Base-by-base conservation (phyloP, 2,329 filamentous ascomycete species). In the Chalaropsis ovoidea region DNA sequence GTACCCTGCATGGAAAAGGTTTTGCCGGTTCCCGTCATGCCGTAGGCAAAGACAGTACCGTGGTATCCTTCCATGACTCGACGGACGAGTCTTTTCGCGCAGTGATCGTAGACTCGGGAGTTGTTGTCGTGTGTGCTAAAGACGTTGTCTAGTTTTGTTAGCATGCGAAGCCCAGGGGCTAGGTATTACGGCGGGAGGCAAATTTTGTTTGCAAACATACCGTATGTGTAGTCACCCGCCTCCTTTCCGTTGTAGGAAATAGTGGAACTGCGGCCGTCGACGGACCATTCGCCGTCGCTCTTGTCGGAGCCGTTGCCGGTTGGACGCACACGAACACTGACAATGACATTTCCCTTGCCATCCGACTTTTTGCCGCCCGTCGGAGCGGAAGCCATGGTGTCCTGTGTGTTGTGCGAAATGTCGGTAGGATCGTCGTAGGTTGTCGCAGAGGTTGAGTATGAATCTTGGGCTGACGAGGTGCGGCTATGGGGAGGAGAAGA, bases 1-100 rank as follows among this genome's bases (percentile, higher is more conserved):
- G 94, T 99, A 71, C 94, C 94, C 78, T 99, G 94, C 94, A 99
- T 99, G 47, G 93, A 97, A 75, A 97, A 99, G 0, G 94, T 99
- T 78, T 99, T 99, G 70, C 94, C 94, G 0, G 94, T 97, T 68
- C 94, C 94, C 97, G 94, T 99, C 92, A 97, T 97, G 73, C 94
- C 94, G 74, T 99, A 99, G 19, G 93, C 93, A 74, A 99, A 97
- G 27, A 99, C 94, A 0, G 94, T 99, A 67, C 93, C 94, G 72
- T 97, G 93, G 74, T 97, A 99, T 52, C 94, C 94, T 78, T 99
- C 94, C 94, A 99, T 99, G 62, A 99, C 94, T 71, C 94, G 83
- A 70, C 94, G 88, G 60, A 99, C 94, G 63, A 99, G 80, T 68
- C 94, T 88, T 77, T 97, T 97, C 54, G 94, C 94, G 58, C 85